These are phyloP conservation scores for Nissolia schottii DNA, from an alignment of 306 rosid species.

Conservation along the genomic window DNA sequence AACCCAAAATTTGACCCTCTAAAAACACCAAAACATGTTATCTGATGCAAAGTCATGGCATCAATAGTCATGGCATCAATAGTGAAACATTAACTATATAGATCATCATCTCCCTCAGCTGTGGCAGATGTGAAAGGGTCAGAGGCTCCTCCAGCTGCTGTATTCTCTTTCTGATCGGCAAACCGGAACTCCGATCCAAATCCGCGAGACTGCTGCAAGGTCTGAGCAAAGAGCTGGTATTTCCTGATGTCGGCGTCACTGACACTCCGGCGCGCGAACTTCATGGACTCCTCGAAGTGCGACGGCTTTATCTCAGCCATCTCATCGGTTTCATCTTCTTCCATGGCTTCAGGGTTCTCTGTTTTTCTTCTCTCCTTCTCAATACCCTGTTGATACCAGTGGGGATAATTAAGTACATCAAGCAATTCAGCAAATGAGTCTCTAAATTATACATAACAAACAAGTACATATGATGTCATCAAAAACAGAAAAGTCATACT, in stretches of 20 bases:
- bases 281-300: constrained; percentile 72
- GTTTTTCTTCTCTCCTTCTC: constrained; percentile 47
- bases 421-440: not conserved
- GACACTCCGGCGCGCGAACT: constrained; percentile 67
- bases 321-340: constrained; percentile 46
- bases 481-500: not conserved
- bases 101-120: constrained; percentile 59
- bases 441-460: not conserved
- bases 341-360: constrained; percentile 63
- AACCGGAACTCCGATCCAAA: constrained; percentile 59
- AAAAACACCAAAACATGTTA: not conserved
- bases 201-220: constrained; percentile 67
- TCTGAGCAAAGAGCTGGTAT: constrained; percentile 67
- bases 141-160: constrained; percentile 34
- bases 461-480: not conserved
- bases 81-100: constrained; percentile 31
- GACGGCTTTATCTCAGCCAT: constrained; percentile 51
- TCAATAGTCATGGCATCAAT: not conserved
- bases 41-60: not conserved
- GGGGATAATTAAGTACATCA: not conserved
- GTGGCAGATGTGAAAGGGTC: constrained; percentile 50
- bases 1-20: not conserved
- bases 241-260: constrained; percentile 66
- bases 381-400: constrained; percentile 35
- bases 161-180: constrained; percentile 24